Conservation (phyloP, 768 basidiomycete genomes). For the Flagelloscypha sp. region DNA sequence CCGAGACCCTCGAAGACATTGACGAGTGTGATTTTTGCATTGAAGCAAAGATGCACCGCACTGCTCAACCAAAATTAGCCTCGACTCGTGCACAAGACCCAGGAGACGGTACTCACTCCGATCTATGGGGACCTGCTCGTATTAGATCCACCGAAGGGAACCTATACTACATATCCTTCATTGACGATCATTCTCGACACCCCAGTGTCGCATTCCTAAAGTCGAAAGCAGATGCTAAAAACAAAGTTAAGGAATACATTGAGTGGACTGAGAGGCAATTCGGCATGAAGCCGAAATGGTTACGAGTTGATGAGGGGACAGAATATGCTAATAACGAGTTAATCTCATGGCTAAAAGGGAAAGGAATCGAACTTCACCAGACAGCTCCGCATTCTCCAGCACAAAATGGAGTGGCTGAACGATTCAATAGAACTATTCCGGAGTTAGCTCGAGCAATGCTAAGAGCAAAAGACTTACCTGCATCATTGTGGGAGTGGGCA, state of each 20-base stretch:
- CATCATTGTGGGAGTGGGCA: slow-evolving; percentile 13
- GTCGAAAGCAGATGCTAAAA: slow-evolving; percentile 11
- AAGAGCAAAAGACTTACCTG: slow-evolving; percentile 2
- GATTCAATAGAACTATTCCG: slow-evolving; percentile 14
- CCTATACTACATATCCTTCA: slow-evolving; percentile 21
- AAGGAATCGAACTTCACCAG: slow-evolving; percentile 14
- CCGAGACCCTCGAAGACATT: slow-evolving; percentile 12
- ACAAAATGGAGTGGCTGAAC: slow-evolving; percentile 16
- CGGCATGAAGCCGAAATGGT: not conserved
- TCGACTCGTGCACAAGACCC: slow-evolving; percentile 11
- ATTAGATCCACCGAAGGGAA: slow-evolving; percentile 14
- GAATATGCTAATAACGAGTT: slow-evolving; percentile 16
- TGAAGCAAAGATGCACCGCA: slow-evolving; percentile 23
- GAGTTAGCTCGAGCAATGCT: slow-evolving; percentile 13
- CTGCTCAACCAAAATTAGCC: slow-evolving; percentile 23
- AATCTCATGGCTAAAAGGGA: slow-evolving; percentile 1
- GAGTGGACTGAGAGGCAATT: not conserved
- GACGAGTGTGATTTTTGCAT: slow-evolving; percentile 25
- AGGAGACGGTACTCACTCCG: slow-evolving; percentile 15
- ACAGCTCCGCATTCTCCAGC: slow-evolving; percentile 14
- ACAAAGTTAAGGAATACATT: slow-evolving; percentile 9
- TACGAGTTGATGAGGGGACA: slow-evolving; percentile 17
- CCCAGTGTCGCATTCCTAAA: slow-evolving; percentile 9
- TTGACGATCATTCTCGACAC: slow-evolving; percentile 13
- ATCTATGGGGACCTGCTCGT: slow-evolving; percentile 25